Evolutionary conservation across 2,329 filamentous ascomycete genomes (phyloP).

Genomic region (Ilyonectria mors-panacis): DNA sequence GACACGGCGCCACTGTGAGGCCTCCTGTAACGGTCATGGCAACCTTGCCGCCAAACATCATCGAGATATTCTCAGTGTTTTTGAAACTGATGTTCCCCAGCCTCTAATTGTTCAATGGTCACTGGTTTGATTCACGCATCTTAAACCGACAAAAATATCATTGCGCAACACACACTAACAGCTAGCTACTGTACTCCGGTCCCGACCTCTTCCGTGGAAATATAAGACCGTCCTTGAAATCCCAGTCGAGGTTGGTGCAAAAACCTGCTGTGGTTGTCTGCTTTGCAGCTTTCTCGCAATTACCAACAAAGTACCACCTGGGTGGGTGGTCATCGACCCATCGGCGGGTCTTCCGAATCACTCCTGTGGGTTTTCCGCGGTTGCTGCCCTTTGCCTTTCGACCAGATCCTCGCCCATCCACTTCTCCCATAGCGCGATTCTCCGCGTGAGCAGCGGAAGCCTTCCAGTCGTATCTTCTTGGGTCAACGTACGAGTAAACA

Average conservation of each 20-base stretch:
- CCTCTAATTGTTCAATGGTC: no score
- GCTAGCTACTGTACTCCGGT: no score
- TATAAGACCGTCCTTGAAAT: not conserved
- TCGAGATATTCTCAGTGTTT: no score
- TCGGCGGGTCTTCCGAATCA: not conserved
- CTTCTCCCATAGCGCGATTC: no score
- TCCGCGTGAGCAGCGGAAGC: not conserved
- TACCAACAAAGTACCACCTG: not conserved
- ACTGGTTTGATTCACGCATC: no score
- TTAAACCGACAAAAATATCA: no score
- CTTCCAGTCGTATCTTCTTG: not conserved
- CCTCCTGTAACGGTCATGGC: no score
- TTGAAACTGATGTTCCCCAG: no score
- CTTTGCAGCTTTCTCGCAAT: not conserved
- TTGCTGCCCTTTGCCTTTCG: not conserved
- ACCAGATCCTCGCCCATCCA: not conserved
- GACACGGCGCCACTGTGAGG: no score
- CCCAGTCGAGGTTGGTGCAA: fast-evolving
- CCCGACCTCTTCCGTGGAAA: not conserved
- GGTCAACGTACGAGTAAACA: not conserved
- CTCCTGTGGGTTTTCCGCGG: not conserved
- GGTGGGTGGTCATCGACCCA: not conserved
- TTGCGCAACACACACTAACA: no score
- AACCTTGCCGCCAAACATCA: no score
- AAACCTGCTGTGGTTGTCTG: fast-evolving